phyloP scores from a whole-genome alignment of 2,329 filamentous ascomycete genomes.

The Talaromyces verruculosus region DNA sequence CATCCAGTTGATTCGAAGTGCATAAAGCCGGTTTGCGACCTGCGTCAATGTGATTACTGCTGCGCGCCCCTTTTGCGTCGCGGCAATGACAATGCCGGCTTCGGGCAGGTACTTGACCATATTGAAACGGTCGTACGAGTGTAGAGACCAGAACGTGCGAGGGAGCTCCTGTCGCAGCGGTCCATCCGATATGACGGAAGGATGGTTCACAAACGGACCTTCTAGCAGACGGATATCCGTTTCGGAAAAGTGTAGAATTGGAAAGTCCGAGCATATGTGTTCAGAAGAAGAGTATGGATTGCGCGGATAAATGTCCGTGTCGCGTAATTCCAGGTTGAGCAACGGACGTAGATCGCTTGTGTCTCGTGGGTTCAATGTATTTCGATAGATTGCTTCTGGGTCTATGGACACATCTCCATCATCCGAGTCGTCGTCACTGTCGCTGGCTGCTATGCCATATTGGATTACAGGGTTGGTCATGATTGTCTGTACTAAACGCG shows the following conservation, averaged over 20 bases:
- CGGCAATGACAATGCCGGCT: slow-evolving; percentile 58
- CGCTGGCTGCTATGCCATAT: too few relatives aligned
- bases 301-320: not conserved
- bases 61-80: slow-evolving; percentile 57
- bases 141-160: not conserved
- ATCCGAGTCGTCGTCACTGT: not conserved
- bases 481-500: not conserved
- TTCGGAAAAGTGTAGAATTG: slow-evolving; percentile 46
- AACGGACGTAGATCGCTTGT: not conserved
- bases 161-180: slow-evolving; percentile 16
- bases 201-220: slow-evolving; percentile 33
- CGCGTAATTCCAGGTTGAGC: not conserved
- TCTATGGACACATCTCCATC: not conserved
- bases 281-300: not conserved
- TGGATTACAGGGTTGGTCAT: not conserved
- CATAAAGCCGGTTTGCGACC: slow-evolving; percentile 37
- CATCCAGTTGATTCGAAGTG: slow-evolving; percentile 58
- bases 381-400: not conserved
- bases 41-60: slow-evolving; percentile 55
- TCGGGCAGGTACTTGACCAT: slow-evolving; percentile 60
- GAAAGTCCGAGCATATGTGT: slow-evolving; percentile 29
- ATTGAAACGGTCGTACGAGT: slow-evolving; percentile 54
- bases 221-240: slow-evolving; percentile 40
- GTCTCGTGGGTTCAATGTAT: not conserved
- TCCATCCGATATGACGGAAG: slow-evolving; percentile 30